Evolutionary conservation across 202 grass and related monocot species (phyloP), one percentile per base, ranked within the genome.

Genomic region (Panicum virgatum): DNA sequence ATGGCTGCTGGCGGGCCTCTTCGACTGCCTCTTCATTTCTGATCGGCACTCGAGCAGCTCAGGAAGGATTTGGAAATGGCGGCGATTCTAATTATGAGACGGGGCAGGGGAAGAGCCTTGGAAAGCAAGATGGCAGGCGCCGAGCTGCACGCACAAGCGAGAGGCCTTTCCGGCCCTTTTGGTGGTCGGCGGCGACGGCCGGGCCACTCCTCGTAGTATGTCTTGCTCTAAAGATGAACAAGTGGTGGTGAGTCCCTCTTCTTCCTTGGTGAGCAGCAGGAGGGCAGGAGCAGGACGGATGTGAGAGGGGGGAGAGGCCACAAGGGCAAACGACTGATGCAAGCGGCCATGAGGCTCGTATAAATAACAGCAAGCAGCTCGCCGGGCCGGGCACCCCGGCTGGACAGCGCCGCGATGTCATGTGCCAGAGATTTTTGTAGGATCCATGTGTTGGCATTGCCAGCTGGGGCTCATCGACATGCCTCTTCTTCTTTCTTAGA

Each of bases 351-450:
- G 52, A 84, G 50, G 48, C 53, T 66, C 69, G 75, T 70, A 83
- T 90, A 83, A 90, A 90, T 90, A 80, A 87, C 86, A 84, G 88
- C 75, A 3, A 27, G 75, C 36, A 2, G 68, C 53, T 40, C 32
- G 68, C 25, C 66, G 37, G 40, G 37, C 30, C 32, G 32, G 62
- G 37, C n/a, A 23, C 68, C 44, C 20, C 1, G 42, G 77, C 56
- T 88, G 77, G 76, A 22, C 66, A 56, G 26, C 15, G 73, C 12
- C 67, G 29, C 80, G 77, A 88, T 88, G 44, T 62, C 77, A 85
- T 85, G 80, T 91, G 82, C 63, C 72, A 46, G 25, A 66, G 52
- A 58, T 80, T 66, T 84, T 61, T 76, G 76, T 76, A 66, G 47
- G 52, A 32, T 70, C 40, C 69, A 19, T 76, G 82, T 76, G 82